Evolutionary conservation across 2,329 filamentous ascomycete genomes (phyloP).

Genomic region (Blumeria graminis): DNA sequence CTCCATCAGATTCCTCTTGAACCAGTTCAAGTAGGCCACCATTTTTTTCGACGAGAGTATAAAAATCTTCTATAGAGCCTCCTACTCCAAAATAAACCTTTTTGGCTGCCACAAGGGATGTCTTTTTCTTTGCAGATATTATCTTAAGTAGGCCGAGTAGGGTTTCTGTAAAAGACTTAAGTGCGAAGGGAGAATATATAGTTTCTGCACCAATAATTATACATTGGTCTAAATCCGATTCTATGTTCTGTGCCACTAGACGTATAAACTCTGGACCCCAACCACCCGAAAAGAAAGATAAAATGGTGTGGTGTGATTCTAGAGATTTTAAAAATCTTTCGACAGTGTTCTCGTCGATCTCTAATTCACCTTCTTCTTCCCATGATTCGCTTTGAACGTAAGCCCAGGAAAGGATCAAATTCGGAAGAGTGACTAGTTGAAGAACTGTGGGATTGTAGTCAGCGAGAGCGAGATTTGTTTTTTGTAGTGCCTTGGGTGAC

Average conservation of each 20-base stretch:
- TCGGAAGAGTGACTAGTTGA: constrained; percentile 55
- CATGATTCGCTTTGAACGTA: constrained; percentile 7
- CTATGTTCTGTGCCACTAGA: constrained; percentile 20
- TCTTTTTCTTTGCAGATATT: constrained; percentile 15
- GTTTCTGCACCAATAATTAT: constrained; percentile 55
- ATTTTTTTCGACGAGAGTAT: constrained; percentile 24
- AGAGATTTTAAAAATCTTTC: constrained; percentile 33
- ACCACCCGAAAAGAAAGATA: constrained; percentile 49
- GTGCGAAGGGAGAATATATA: constrained; percentile 55
- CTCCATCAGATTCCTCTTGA: constrained; percentile 34
- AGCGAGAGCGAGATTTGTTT: constrained; percentile 38
- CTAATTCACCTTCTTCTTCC: constrained; percentile 14
- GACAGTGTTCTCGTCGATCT: constrained; percentile 23
- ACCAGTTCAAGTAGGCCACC: constrained; percentile 26
- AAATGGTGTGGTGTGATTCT: constrained; percentile 21
- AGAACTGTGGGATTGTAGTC: constrained; percentile 66
- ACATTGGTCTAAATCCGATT: constrained; percentile 12
- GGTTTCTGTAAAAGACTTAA: constrained; percentile 43
- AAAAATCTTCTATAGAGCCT: constrained; percentile 56
- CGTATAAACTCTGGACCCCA: constrained; percentile 44
- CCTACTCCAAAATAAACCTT: constrained; percentile 67
- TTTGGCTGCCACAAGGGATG: constrained; percentile 49
- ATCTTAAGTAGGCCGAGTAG: constrained; percentile 32
- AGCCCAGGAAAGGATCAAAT: constrained; percentile 46
- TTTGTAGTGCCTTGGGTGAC: constrained; percentile 5